Conservation (phyloP, 129 eudicot species). For the Pittosporum tobira region DNA sequence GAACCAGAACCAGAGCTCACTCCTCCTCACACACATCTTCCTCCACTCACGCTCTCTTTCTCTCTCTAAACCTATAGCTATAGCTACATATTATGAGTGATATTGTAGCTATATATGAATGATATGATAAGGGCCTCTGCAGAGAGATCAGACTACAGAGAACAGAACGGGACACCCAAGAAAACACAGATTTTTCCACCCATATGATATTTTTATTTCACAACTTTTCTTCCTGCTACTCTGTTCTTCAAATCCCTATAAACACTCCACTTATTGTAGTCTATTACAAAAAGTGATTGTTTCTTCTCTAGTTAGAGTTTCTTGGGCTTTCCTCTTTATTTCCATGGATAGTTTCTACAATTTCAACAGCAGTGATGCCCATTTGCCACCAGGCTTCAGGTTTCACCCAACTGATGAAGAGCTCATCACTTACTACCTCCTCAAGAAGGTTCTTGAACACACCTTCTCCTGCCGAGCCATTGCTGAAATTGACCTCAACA, state of each 20-base stretch:
- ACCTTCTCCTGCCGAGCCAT: slow-evolving; percentile 72
- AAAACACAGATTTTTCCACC: slow-evolving; percentile 13
- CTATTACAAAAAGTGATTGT: background rate
- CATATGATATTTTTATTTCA: slow-evolving; percentile 17
- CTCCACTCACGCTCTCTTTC: too few relatives aligned
- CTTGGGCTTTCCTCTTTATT: background rate
- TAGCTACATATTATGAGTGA: too few relatives aligned
- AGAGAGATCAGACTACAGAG: slow-evolving; percentile 18
- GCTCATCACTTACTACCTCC: slow-evolving; percentile 77
- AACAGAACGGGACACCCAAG: slow-evolving; percentile 33
- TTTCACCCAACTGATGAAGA: slow-evolving; percentile 98
- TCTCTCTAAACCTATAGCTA: slow-evolving; percentile 27
- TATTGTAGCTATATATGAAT: background rate
- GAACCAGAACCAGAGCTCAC: slow-evolving; percentile 14
- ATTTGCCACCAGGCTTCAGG: slow-evolving; percentile 84
- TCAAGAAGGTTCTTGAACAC: slow-evolving; percentile 68
- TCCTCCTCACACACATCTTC: slow-evolving; percentile 17
- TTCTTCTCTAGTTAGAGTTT: background rate
- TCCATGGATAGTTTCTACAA: slow-evolving; percentile 34
- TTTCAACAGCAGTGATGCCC: slow-evolving; percentile 27
- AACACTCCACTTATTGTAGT: background rate
- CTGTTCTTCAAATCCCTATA: slow-evolving; percentile 35
- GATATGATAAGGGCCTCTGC: slow-evolving; percentile 39
- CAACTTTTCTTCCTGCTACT: slow-evolving; percentile 15
- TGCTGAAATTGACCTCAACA: slow-evolving; percentile 93